Evolutionary conservation across 176 grass and related monocot genomes (phyloP), one percentile per base, ranked within the genome.

Genomic region (Eleusine indica): DNA sequence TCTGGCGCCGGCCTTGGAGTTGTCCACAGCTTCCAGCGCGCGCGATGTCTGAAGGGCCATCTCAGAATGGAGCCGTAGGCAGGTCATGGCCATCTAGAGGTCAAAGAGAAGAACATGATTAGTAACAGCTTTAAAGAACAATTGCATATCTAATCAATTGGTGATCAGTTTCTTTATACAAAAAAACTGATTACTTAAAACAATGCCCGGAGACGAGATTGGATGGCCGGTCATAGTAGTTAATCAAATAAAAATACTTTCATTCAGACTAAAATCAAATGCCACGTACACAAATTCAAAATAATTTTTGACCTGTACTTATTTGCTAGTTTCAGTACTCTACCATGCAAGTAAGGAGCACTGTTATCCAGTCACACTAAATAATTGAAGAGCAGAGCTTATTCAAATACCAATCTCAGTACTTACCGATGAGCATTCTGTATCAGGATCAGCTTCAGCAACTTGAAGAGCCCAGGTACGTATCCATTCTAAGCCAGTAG

Each of bases 41-140:
- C 95, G 91, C 19, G 92, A 98, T 71, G 92, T 89, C 73, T 98
- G 92, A 71, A 98, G 89, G 46, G 91, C 92, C 90, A 98, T 91
- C 92, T 95, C 91, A 1, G 92, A 94, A 87, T 95, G 95, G 17
- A 98, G 90, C 15, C 88, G 84, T 77, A 95, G 87, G 85, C 92
- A 98, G 83, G 78, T 93, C 91, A 98, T 90, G 43, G 95, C 91
- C 95, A 98, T 98, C 95, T 95, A 73, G 28, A 76, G 47, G 54
- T 86, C 16, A 88, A 60, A 68, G 57, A n/a, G 15, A 81, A 67
- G 1, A 22, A 21, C 60, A 48, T 12, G 38, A 9, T 86, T 17
- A 86, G 57, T 39, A 73, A 71, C 21, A 71, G 3, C 40, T 69
- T 32, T 13, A 22, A 71, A 76, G 32, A 77, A 7, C 18, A 13